Percentiles rank a stretch among this genome's conserved stretches.
Evolutionary conservation across 1,139 yeast genomes (phyloP).

Genomic region (Geotrichum europaeum): DNA sequence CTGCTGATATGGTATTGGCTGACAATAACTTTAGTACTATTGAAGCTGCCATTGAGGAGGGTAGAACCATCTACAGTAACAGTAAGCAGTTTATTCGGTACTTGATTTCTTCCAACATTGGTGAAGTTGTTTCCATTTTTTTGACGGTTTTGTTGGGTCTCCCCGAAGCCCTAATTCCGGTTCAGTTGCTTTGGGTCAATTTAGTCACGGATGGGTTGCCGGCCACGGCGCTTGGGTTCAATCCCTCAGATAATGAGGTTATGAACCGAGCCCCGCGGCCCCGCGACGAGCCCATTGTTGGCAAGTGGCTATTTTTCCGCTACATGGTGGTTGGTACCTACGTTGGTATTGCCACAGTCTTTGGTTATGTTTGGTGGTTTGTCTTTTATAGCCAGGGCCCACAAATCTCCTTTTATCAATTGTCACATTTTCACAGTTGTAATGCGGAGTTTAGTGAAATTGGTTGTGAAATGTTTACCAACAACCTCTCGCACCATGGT

Average conservation of each 20-base stretch:
- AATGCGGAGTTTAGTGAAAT: constrained; percentile 31
- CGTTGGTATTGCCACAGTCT: constrained; percentile 41
- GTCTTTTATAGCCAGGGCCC: constrained; percentile 35
- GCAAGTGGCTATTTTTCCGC: constrained; percentile 37
- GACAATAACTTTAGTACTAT: constrained; percentile 47
- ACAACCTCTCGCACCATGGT: constrained; percentile 28
- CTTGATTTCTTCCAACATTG: constrained; percentile 46
- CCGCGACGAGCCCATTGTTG: constrained; percentile 37
- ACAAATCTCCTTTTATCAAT: constrained; percentile 31
- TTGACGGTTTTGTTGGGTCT: constrained; percentile 32
- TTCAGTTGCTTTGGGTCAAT: constrained; percentile 35
- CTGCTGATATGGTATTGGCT: constrained; percentile 51
- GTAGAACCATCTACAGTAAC: constrained; percentile 44
- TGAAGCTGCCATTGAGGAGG: constrained; percentile 48
- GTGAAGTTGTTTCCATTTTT: constrained; percentile 41
- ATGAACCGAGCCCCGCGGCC: constrained; percentile 34
- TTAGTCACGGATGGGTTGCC: constrained; percentile 36
- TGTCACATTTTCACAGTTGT: constrained; percentile 37
- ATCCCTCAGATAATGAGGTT: constrained; percentile 33
- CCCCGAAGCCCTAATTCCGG: constrained; percentile 35
- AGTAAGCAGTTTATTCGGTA: constrained; percentile 47
- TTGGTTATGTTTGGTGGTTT: constrained; percentile 41
- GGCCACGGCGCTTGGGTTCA: constrained; percentile 37
- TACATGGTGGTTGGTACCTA: constrained; percentile 38
- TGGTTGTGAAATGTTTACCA: constrained; percentile 35